A percentile compares a stretch with the other conserved stretches of the same genome.
phyloP scores from a whole-genome alignment of 2,329 filamentous ascomycete genomes.

The Penicillium sp. region DNA sequence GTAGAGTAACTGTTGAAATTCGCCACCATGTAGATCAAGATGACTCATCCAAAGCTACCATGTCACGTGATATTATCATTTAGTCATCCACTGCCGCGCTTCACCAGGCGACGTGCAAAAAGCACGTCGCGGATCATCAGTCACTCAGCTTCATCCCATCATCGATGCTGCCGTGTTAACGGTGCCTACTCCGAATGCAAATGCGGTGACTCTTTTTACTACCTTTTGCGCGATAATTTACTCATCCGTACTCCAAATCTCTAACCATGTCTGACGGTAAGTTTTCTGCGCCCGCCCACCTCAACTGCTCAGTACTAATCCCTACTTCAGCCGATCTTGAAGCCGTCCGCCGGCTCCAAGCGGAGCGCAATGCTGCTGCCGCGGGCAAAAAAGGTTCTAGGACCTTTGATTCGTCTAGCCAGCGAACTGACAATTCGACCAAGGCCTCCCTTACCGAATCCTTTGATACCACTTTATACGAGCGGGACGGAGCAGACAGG shows the following conservation, averaged over 20 bases:
- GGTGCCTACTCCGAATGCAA: constrained; percentile 39
- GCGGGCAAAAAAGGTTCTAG: constrained; percentile 78
- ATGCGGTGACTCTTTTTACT: constrained; percentile 25
- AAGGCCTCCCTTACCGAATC: constrained; percentile 86
- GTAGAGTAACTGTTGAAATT: neutral
- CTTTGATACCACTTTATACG: constrained; percentile 87
- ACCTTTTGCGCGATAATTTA: constrained; percentile 26
- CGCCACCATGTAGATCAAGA: neutral
- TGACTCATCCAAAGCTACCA: neutral
- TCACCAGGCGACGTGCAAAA: constrained; percentile 22
- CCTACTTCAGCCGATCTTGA: constrained; percentile 71
- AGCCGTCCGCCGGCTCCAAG: constrained; percentile 81
- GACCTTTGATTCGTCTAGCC: constrained; percentile 73
- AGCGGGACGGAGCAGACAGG: constrained; percentile 72
- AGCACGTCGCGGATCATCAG: constrained; percentile 23
- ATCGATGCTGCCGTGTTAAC: constrained; percentile 30
- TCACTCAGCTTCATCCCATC: constrained; percentile 16
- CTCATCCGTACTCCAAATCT: constrained; percentile 21
- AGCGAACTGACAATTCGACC: constrained; percentile 79
- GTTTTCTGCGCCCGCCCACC: constrained; percentile 17
- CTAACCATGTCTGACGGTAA: constrained; percentile 48
- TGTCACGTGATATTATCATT: neutral
- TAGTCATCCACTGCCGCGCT: constrained; percentile 23
- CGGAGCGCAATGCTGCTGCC: constrained; percentile 82
- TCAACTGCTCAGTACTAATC: constrained; percentile 24